Evolutionary conservation across 2,329 filamentous ascomycete genomes (phyloP).

Genomic region (Colletotrichum caudatum): DNA sequence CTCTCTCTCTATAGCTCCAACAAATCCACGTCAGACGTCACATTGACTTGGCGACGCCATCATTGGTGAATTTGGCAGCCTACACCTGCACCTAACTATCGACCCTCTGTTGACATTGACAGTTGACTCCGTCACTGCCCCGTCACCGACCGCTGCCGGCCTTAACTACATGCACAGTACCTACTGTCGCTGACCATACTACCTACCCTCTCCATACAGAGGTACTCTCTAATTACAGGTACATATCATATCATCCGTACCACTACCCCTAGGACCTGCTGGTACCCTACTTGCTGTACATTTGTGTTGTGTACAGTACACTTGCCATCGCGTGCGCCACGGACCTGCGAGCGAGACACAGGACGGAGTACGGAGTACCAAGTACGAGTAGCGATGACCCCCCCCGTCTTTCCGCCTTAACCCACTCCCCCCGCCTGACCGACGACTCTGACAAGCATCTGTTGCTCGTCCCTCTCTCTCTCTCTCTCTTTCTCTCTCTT

Average conservation of each 20-base stretch:
- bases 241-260: no score
- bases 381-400: not conserved
- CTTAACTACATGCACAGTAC: no score
- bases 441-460: conserved; percentile 13
- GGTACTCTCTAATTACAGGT: no score
- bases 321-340: not conserved
- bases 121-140: not conserved
- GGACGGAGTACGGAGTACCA: no score
- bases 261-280: no score
- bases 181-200: no score
- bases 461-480: conserved; percentile 14
- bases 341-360: not conserved
- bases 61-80: conserved; percentile 7
- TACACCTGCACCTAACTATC: no score
- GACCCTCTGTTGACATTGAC: not conserved
- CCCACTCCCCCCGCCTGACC: not conserved
- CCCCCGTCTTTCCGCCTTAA: conserved; percentile 8
- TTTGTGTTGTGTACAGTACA: not conserved
- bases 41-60: conserved; percentile 31
- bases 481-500: not conserved
- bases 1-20: not conserved
- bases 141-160: not conserved
- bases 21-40: conserved; percentile 29
- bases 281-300: no score
- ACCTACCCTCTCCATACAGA: no score